These are phyloP conservation scores for Olyra latifolia DNA, from an alignment of 176 grass and related monocot species.

Conservation along the genomic window DNA sequence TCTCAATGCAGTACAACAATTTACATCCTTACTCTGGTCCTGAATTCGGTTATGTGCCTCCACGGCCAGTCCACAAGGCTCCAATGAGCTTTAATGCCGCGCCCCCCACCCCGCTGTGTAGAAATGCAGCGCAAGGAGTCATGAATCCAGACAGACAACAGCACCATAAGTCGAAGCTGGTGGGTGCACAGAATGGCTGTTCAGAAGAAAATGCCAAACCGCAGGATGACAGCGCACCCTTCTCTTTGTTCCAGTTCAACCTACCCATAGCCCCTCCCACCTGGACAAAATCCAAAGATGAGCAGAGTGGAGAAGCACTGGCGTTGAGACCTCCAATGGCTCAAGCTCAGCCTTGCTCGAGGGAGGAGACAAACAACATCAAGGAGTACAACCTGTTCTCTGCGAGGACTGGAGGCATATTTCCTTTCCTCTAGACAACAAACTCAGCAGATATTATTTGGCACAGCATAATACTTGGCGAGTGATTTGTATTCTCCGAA, in stretches of 20 bases:
- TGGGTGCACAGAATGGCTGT: conserved; percentile 11
- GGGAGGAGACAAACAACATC: conserved; percentile 60
- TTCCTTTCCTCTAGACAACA: conserved; percentile 58
- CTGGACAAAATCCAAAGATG: conserved; percentile 40
- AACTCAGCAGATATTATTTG: conserved; percentile 16
- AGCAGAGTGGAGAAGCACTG: conserved; percentile 21
- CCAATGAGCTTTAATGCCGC: conserved; percentile 26
- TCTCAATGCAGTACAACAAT: conserved; percentile 51
- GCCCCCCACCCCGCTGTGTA: neutral
- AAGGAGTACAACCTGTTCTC: conserved; percentile 94
- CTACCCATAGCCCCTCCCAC: conserved; percentile 48
- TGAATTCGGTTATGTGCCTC: conserved; percentile 46
- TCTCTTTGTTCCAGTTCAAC: conserved; percentile 84
- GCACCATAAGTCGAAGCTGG: neutral
- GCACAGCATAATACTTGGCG: conserved; percentile 27
- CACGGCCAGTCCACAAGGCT: conserved; percentile 43
- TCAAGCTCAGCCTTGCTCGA: conserved; percentile 43
- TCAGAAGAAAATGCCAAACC: conserved; percentile 15
- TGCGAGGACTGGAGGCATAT: conserved; percentile 41
- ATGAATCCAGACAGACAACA: conserved; percentile 43
- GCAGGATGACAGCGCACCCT: conserved; percentile 36
- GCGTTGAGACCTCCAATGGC: neutral
- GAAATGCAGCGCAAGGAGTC: conserved; percentile 24
- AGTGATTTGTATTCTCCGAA: conserved; percentile 43
- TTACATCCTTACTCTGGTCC: conserved; percentile 51